Base-by-base conservation (phyloP, 768 basidiomycete genomes). In the Suillus americanus region DNA sequence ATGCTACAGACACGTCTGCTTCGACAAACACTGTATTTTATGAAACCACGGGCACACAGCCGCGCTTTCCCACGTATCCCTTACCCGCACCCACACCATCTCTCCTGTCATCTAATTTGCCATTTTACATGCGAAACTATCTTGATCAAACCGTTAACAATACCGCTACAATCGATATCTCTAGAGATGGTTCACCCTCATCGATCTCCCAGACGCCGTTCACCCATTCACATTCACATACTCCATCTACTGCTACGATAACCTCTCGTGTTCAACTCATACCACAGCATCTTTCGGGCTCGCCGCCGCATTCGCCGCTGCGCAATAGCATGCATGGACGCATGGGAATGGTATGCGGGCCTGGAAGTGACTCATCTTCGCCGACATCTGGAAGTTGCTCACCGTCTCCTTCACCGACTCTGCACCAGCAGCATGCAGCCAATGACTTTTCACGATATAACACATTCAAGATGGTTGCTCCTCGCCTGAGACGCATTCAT, bases 321-420 rank as follows among this genome's bases (percentile, higher is more conserved):
- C 67, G 68, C 30, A 64, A 68, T 35, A 73, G 62, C 37, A 37
- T 67, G 25, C 67, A 65, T 30, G 71, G 68, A 46, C 63, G 46
- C 8, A 25, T 25, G 55, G 60, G 41, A 51, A 65, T 62, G 23
- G 65, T 67, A 37, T 71, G 66, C 69, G 64, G 64, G 64, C 51
- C 65, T 62, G 79, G 79, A 18, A 83, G 82, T 40, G 84, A 80
- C 62, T 86, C 86, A 5, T 86, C 89, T 20, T 79, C 84, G 7
- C 82, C 84, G 37, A 87, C 88, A 12, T 88, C 86, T 38, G 78
- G 79, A 10, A 87, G 86, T 57, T 87, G 82, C 14, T 86, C 86
- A 9, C 78, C 82, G 48, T 85, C 83, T 9, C 83, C 84, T 45
- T 79, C 81, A 1, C 77, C 78, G 9, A 66, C 65, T 38, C 65